Evolutionary conservation across 169 alveolate species (phyloP).

Genomic region (Babesia caballi): DNA sequence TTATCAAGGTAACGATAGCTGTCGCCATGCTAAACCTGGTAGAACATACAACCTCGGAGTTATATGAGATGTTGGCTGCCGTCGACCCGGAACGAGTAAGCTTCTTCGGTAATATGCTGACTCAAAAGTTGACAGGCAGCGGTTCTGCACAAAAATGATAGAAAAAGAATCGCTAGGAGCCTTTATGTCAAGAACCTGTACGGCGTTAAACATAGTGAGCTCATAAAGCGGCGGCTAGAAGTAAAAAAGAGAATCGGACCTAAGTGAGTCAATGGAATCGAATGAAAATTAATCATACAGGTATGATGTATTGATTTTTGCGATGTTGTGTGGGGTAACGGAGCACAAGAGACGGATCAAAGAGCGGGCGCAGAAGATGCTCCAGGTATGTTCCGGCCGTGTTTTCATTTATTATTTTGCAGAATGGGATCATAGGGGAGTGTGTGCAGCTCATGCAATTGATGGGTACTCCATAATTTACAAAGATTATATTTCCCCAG

Average conservation of each 20-base stretch:
- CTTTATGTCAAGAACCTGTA: conserved; percentile 44
- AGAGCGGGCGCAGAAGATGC: conserved; percentile 31
- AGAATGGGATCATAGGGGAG: conserved; percentile 57
- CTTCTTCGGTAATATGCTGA: not conserved
- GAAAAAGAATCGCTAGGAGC: conserved; percentile 65
- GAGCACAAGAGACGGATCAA: conserved; percentile 42
- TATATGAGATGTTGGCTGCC: conserved; percentile 48
- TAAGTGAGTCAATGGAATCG: conserved; percentile 24
- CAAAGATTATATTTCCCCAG: conserved; percentile 17
- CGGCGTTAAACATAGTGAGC: conserved; percentile 70
- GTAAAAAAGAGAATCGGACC: conserved; percentile 44
- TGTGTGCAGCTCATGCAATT: conserved; percentile 9
- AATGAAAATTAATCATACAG: not conserved
- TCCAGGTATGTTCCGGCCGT: conserved; percentile 4
- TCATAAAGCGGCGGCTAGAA: conserved; percentile 47
- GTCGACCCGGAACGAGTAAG: conserved; percentile 68
- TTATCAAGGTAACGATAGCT: conserved; percentile 45
- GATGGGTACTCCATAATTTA: conserved; percentile 37
- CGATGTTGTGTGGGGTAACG: conserved; percentile 48
- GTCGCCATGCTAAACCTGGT: not conserved
- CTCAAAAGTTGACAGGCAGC: conserved; percentile 30
- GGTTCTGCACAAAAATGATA: conserved; percentile 69
- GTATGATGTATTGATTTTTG: conserved; percentile 52
- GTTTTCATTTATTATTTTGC: not conserved
- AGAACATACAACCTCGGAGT: conserved; percentile 46